A percentile compares a stretch with the other conserved stretches of the same genome.
phyloP scores from a whole-genome alignment of 768 basidiomycete genomes.

The Agaricus subrufescens region DNA sequence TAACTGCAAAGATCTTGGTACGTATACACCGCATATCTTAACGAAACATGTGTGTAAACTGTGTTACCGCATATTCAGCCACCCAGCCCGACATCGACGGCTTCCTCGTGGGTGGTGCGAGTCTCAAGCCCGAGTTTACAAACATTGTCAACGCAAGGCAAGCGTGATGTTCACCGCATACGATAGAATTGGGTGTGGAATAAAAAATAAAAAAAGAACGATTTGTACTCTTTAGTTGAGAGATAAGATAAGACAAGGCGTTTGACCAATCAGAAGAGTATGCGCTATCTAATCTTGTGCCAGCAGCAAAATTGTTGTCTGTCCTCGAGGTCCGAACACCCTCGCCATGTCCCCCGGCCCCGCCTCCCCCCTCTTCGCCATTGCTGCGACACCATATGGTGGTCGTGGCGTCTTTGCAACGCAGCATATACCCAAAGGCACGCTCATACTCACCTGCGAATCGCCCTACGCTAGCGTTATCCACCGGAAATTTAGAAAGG shows the following conservation, averaged over 20 bases:
- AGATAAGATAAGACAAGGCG: not conserved
- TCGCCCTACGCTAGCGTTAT: constrained; percentile 55
- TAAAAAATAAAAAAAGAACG: no score
- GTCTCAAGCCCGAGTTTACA: constrained; percentile 95
- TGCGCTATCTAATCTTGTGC: constrained; percentile 3
- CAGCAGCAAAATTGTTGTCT: not conserved
- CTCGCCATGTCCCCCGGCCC: not conserved
- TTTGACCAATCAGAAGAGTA: constrained; percentile 5
- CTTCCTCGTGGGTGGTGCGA: constrained; percentile 97
- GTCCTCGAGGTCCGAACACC: not conserved
- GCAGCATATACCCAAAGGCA: constrained; percentile 34
- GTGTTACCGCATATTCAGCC: constrained; percentile 36
- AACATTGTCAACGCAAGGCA: constrained; percentile 78
- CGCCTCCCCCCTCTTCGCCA: constrained; percentile 14
- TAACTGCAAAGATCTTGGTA: constrained; percentile 86
- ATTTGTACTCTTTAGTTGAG: not conserved
- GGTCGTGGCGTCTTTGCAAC: constrained; percentile 52
- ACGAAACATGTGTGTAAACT: not conserved
- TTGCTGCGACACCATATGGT: constrained; percentile 36
- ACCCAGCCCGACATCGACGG: constrained; percentile 85
- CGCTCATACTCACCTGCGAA: constrained; percentile 37
- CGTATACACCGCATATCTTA: constrained; percentile 22
- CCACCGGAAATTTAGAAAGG: constrained; percentile 58
- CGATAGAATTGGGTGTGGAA: no score
- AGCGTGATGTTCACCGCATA: not conserved